phyloP scores from a whole-genome alignment of 371 early-diverging fungal genomes.

The Batrachochytrium dendrobatidis region DNA sequence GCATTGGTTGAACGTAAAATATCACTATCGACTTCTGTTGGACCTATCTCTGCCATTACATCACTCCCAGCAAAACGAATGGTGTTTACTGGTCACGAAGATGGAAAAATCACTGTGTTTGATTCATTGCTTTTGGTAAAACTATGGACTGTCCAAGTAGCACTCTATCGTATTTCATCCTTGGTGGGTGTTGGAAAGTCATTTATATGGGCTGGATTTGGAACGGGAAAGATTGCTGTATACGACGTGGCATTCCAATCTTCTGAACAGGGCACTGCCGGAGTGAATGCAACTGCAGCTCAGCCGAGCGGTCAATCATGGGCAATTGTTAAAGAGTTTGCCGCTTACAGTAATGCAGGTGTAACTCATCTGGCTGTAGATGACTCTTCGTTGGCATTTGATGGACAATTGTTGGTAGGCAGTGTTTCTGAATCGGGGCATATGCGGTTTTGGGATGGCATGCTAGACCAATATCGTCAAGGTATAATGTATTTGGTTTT shows the following conservation, averaged over 20 bases:
- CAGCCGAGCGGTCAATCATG: conserved; percentile 24
- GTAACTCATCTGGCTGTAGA: conserved; percentile 53
- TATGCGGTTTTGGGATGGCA: conserved; percentile 67
- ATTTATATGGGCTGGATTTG: conserved; percentile 72
- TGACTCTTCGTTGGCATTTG: conserved; percentile 24
- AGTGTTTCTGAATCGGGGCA: conserved; percentile 56
- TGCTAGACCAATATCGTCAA: conserved; percentile 56
- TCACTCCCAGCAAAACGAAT: conserved; percentile 13
- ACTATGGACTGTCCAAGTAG: conserved; percentile 45
- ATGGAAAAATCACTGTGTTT: conserved; percentile 73
- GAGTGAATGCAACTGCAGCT: background rate
- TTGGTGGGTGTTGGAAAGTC: conserved; percentile 53
- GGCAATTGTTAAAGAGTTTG: conserved; percentile 64
- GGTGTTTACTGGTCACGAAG: conserved; percentile 69
- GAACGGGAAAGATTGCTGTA: conserved; percentile 72
- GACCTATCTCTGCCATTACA: conserved; percentile 55
- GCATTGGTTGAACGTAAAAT: background rate
- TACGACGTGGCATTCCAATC: conserved; percentile 43
- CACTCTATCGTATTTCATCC: conserved; percentile 61
- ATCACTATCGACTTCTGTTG: conserved; percentile 22
- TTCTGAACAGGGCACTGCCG: background rate
- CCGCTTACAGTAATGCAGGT: conserved; percentile 51
- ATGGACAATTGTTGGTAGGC: conserved; percentile 46
- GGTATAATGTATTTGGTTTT: conserved; percentile 37
- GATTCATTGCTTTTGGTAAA: conserved; percentile 44